Percentiles rank a stretch among this genome's conserved stretches.
These are phyloP conservation scores for Leucosporidium yakuticum DNA, from an alignment of 768 basidiomycete genomes.

Conservation along the genomic window DNA sequence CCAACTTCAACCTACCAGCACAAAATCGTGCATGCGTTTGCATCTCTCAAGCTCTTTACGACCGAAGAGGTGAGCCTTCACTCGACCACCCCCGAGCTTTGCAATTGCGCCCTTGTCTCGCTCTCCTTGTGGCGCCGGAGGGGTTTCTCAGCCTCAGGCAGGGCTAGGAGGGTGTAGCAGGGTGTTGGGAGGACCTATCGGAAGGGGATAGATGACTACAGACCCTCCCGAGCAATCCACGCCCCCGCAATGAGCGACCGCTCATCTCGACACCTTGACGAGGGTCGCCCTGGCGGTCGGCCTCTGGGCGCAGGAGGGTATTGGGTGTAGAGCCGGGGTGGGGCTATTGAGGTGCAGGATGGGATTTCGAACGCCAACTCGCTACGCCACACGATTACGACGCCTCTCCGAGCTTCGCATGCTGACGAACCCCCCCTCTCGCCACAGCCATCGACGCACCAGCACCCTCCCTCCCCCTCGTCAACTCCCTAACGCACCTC, in stretches of 20 bases:
- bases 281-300: not conserved
- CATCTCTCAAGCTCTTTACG: constrained; percentile 89
- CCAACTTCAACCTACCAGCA: constrained; percentile 87
- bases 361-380: not conserved
- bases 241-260: no score
- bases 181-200: no score
- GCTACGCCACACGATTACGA: not conserved
- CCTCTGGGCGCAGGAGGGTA: not conserved
- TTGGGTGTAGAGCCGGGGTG: not conserved
- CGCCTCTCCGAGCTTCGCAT: not conserved
- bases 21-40: constrained; percentile 94
- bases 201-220: no score
- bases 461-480: constrained; percentile 57
- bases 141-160: no score
- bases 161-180: no score
- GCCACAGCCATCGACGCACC: constrained; percentile 43
- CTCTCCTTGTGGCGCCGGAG: not conserved
- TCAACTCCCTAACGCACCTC: constrained; percentile 93
- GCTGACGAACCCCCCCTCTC: not conserved
- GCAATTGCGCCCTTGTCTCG: not conserved
- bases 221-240: no score
- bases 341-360: not conserved
- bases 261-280: no score
- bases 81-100: not conserved
- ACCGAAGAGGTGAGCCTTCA: constrained; percentile 69